Evolutionary conservation across 306 rosid genomes (phyloP), one percentile per base, ranked within the genome.

Genomic region (Hippophae gyantsensis): DNA sequence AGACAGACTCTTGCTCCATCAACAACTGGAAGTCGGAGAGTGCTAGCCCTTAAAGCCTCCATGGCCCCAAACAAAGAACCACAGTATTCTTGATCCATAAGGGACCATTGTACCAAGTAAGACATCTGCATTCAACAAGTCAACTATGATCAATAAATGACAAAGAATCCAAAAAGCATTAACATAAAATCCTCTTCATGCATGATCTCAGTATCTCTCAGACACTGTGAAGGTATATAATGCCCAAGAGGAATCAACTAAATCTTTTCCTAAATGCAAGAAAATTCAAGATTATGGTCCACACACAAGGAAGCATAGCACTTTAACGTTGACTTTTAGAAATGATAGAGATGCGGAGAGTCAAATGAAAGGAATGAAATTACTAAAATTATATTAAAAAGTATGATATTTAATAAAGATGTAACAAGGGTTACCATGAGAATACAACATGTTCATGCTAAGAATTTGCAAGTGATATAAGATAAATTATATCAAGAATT

Each of bases 11-110:
- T 88, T 59, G 97, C 95, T 63, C 97, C 90, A 62, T 79, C 79
- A 69, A 78, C 89, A 64, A 89, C 84, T 10, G 97, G 99, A 72
- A 93, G 94, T 58, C 97, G 99, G 65, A 93, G 97, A 64, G 95
- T 86, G 81, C 99, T 86, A 67, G 94, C 97, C 76, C 56, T 81
- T 70, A 93, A 67, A 42, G 97, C 94, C 74, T 93, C 95, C 48
- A 64, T 80, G 50, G 89, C 96, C 67, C 95, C 99, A 13, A 82
- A 88, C 45, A 93, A 77, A 42, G 95, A 88, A 67, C 76, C 72
- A 55, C 85, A 82, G 84, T 82, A 93, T 57, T 76, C 82, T 74
- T 54, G 72, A 78, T 93, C 97, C 80, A 86, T 32, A 65, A 68
- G 77, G 56, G 84, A 84, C 89, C 94, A 88, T 49, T 88, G 94